A percentile compares a stretch with the other conserved stretches of the same genome.
These are phyloP conservation scores for Grammothele lineata DNA, from an alignment of 768 basidiomycete genomes.

Conservation along the genomic window DNA sequence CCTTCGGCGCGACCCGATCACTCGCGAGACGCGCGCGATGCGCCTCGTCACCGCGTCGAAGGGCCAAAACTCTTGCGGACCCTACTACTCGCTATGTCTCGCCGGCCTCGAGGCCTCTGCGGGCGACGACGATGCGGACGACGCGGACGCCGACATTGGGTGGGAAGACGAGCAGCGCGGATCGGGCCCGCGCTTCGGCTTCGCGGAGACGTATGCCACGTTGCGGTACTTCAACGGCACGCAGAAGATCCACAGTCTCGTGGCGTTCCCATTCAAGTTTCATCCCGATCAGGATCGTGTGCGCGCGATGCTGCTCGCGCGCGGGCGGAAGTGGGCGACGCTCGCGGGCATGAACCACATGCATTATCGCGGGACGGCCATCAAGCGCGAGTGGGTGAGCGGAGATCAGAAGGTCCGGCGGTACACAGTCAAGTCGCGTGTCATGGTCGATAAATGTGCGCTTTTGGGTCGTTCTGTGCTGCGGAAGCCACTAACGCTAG, in stretches of 20 bases:
- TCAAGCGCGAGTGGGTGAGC: constrained; percentile 1
- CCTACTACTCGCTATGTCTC: constrained; percentile 40
- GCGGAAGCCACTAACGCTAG: too few species aligned
- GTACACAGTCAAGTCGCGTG: constrained; percentile 53
- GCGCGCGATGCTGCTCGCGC: constrained; percentile 32
- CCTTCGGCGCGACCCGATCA: constrained; percentile 49
- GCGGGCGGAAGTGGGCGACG: constrained; percentile 53
- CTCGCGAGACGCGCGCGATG: constrained; percentile 46
- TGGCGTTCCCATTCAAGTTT: constrained; percentile 49
- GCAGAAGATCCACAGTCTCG: constrained; percentile 42
- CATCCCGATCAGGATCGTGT: constrained; percentile 39
- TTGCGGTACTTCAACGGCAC: constrained; percentile 44
- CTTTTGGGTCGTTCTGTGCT: too few species aligned
- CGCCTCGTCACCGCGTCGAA: constrained; percentile 37
- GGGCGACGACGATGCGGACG: constrained; percentile 2
- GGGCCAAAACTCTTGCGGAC: constrained; percentile 30
- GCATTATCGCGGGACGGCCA: constrained; percentile 41
- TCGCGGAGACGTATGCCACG: constrained; percentile 30
- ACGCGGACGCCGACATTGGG: background rate
- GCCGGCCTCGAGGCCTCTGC: constrained; percentile 52
- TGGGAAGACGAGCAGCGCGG: background rate
- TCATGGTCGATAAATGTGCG: constrained; percentile 55
- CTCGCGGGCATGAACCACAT: constrained; percentile 42
- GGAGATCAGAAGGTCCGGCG: constrained; percentile 33
- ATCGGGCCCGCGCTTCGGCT: constrained; percentile 26